Evolutionary conservation across 108 stramenopile species (phyloP), one percentile per base, ranked within the genome.

Genomic region (Nitzschia sp.): DNA sequence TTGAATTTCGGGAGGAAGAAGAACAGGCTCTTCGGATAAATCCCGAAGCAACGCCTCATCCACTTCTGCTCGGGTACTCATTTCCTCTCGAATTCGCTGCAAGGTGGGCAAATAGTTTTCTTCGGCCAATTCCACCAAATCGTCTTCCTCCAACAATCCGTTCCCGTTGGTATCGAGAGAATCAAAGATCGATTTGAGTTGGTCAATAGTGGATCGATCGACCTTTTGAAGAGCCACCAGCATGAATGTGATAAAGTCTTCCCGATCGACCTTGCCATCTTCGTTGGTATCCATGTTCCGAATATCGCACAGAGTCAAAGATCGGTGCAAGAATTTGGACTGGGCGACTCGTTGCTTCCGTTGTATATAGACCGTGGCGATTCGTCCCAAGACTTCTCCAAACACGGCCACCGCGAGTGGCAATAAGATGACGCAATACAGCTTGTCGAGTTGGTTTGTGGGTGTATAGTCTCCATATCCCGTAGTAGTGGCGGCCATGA

Each of bases 211-310:
- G 2, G 21, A 22, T 28, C 36, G 33, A 16, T 71, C 61, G 25
- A 86, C 85, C 69, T 89, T 89, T 61, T 84, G 71, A 73, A 89
- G 64, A 0, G 84, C 71, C 5, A 79, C 55, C 19, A 87, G 68
- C 80, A 84, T 81, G 70, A 79, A 84, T 38, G 50, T 31, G 2
- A 87, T 15, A 38, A 81, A 87, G 16, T 84, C 84, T 45, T 73
- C 69, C 53, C 68, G 50, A 55, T 45, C 45, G 16, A 87, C 87
- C 59, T 71, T 53, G 8, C 81, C 77, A 75, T 83, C 71, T 21
- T 66, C 26, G 58, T 85, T 60, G 13, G 46, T 36, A 58, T 86
- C 81, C 80, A 86, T 73, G n/a, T 55, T 32, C 1, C 77, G 46
- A 30, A 86, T 32, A 53, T 83, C 85, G 32, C 56, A 55, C 50